phyloP scores from a whole-genome alignment of 179 eudicot genomes.

The Amaranthus tricolor region DNA sequence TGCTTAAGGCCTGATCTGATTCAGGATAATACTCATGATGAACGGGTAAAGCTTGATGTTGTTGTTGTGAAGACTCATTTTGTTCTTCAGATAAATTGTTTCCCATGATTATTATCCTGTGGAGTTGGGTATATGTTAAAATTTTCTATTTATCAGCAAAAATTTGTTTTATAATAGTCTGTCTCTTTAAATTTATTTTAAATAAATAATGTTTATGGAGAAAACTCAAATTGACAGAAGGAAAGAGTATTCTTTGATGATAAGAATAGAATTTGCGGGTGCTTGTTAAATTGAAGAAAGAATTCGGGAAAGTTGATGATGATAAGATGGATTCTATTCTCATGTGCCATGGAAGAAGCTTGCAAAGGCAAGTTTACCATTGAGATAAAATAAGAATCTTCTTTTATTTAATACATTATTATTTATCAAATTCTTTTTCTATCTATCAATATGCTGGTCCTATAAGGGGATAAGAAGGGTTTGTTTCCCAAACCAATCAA shows the following conservation, averaged over 20 bases:
- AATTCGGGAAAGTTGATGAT: slow-evolving; percentile 1
- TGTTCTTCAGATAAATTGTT: background rate
- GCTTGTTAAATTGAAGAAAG: background rate
- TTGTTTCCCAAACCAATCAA: no score
- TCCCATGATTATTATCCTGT: background rate
- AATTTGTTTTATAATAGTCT: no score
- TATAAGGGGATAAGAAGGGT: no score
- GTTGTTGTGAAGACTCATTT: slow-evolving; percentile 18
- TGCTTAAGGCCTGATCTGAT: background rate
- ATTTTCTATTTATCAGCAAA: background rate
- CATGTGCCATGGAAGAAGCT: background rate
- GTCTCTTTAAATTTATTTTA: no score
- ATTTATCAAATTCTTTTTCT: background rate
- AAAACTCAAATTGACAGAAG: no score
- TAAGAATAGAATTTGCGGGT: background rate
- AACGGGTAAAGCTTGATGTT: background rate
- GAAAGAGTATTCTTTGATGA: no score
- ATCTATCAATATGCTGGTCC: no score
- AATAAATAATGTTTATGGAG: no score
- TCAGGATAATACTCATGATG: background rate
- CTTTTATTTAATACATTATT: background rate
- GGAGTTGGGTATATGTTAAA: background rate
- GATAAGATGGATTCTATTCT: slow-evolving; percentile 25
- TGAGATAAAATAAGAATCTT: slow-evolving; percentile 5
- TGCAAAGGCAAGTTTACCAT: background rate